Evolutionary conservation across 768 basidiomycete genomes (phyloP), one percentile per base, ranked within the genome.

Genomic region (Phlegmacium glaucopus): DNA sequence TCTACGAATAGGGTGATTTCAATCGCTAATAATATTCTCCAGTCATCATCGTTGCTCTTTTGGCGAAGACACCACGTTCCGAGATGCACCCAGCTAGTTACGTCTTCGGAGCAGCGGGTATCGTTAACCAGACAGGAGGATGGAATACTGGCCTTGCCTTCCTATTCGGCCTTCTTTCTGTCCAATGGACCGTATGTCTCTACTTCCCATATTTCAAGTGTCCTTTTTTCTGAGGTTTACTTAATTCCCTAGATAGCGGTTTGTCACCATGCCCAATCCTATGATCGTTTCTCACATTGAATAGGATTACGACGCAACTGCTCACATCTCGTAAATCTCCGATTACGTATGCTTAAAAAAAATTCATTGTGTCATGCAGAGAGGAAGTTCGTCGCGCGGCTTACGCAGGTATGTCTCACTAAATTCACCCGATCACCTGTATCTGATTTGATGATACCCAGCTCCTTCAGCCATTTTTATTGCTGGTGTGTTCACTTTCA

Each of bases 11-110:
- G 41, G 32, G 18, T 30, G 17, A 41, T 18, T 45, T 13, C n/a
- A 48, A 18, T 40, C 50, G n/a, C 49, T 44, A 10, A 42, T 11
- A n/a, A 35, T 22, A 30, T 28, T 38, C 36, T 46, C 12, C 47
- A 87, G 83, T 92, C 22, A 92, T 94, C 58, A 85, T 93, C 54
- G 87, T 95, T 60, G 83, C 85, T 17, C 77, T 95, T 13, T 76
- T 93, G 29, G 84, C 89, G 16, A 87, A 69, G 51, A 90, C 87
- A 1, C 74, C 79, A 3, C 76, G 85, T 15, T 70, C 75, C 1
- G 82, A 91, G 49, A 92, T 93, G 89, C 90, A 94, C 60, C 50
- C 84, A 25, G 87, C 88, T 3, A 66, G 60, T 17, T 93, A 91
- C 64, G 84, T 92, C 7, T 95, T 94, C 56, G 88, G 87, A 11